Base-by-base conservation (phyloP, 768 basidiomycete genomes). In the Mycena capillaripes region DNA sequence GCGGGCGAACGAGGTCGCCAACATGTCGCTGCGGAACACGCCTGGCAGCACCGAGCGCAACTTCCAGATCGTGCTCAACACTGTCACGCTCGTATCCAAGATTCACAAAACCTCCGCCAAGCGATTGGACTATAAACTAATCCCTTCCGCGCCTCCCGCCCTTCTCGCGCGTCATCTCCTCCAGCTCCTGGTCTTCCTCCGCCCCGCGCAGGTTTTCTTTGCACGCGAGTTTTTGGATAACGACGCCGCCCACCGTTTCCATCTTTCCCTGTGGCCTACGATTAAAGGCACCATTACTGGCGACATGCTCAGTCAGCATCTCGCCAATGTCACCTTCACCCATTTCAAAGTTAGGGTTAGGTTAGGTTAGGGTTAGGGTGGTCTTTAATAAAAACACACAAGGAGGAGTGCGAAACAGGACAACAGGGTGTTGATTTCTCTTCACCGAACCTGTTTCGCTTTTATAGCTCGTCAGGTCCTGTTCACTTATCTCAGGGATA, bases 61-160 rank as follows among this genome's bases (percentile, higher is more conserved):
- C 53, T 62, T 70, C 34, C 69, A 70, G 32, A 48, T 70, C 17
- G 48, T 70, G 11, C 61, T 53, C n/a, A 55, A 70, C 53, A 70
- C 52, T 7, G 30, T 58, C 12, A 21, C 60, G 2, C 38, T 63
- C 21, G 53, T 70, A 19, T 56, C 46, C 0, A 30, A 34, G 1
- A 52, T 70, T 27, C 21, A 70, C 61, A 70, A 70, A 30, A 55
- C 40, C 2, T n/a, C 29, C n/a, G 30, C 29, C 42, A 48, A 62
- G 12, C 69, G 30, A 1, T 30, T 70, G 23, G 21, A 42, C 14
- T 40, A 53, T 21, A 10, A n/a, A 1, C 40, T 23, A 34, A 62
- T 70, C 30, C 69, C 69, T 10, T 46, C 69, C 30, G 50, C 46
- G 8, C n/a, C 69, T 23, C 60, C 50, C 19, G 23, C 58, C 9